phyloP scores from a whole-genome alignment of 2,329 filamentous ascomycete species.

The Diaporthe citriasiana region DNA sequence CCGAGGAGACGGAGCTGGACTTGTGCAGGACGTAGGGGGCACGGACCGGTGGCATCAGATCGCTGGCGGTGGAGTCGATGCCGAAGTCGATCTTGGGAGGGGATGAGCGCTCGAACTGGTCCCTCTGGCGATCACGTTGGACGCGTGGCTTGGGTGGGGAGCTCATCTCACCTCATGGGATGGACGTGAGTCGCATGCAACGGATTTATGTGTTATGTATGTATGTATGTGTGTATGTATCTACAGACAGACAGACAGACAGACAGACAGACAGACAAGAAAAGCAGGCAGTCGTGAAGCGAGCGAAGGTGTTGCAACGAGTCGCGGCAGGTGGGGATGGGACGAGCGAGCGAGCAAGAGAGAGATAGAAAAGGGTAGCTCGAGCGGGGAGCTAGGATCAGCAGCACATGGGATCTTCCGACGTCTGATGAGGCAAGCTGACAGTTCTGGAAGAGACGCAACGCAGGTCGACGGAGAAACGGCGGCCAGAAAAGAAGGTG shows the following conservation, averaged over 20 bases:
- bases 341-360: background rate
- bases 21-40: conserved; percentile 20
- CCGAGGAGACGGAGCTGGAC: conserved; percentile 32
- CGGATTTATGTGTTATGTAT: background rate
- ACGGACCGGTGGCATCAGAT: conserved; percentile 25
- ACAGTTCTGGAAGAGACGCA: background rate
- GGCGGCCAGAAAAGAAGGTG: conserved; percentile 20
- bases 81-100: conserved; percentile 36
- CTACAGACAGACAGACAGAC: background rate
- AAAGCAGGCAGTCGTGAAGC: background rate
- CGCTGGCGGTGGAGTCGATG: conserved; percentile 20
- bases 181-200: conserved; percentile 11
- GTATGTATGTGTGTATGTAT: background rate
- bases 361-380: background rate
- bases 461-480: background rate
- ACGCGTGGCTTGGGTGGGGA: conserved; percentile 41
- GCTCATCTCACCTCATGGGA: conserved; percentile 37
- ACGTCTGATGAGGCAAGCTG: conserved; percentile 17
- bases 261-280: background rate
- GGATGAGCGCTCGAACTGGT: conserved; percentile 37
- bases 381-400: background rate
- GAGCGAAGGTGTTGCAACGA: conserved; percentile 21
- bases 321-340: conserved; percentile 13
- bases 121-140: conserved; percentile 39
- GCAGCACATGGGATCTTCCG: background rate